Evolutionary conservation across 2,329 filamentous ascomycete genomes (phyloP).

Genomic region (Claviceps humidiphila): DNA sequence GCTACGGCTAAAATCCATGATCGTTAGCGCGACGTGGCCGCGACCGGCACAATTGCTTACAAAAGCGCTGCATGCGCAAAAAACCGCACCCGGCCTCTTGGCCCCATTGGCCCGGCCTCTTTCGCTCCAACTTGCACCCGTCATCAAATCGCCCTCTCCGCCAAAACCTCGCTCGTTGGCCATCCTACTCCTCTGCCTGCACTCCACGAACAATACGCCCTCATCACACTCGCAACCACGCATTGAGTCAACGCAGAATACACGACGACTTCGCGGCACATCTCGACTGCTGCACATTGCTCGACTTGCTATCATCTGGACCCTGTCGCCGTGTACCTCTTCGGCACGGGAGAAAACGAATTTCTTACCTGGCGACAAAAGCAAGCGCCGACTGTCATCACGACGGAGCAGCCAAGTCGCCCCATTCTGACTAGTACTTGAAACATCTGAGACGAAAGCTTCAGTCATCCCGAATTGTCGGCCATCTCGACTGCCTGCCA

Average conservation of each 20-base stretch:
- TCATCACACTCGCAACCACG: not conserved
- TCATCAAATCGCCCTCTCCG: not conserved
- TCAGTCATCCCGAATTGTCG: not conserved
- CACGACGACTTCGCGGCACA: not conserved
- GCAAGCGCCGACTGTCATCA: not conserved
- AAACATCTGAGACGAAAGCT: no score
- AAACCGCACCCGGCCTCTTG: slow-evolving; percentile 4
- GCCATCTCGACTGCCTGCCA: not conserved
- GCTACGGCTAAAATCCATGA: not conserved
- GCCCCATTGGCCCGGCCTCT: not conserved
- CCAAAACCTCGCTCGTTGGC: not conserved
- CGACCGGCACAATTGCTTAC: no score
- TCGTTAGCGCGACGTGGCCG: not conserved
- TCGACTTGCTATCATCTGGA: no score
- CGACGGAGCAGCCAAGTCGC: not conserved
- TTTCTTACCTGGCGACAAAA: no score
- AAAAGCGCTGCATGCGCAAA: not conserved
- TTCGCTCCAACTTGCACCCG: slow-evolving; percentile 1
- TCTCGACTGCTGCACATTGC: not conserved
- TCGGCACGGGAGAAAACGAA: no score
- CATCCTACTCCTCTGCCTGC: not conserved
- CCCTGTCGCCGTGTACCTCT: no score
- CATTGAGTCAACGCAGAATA: not conserved
- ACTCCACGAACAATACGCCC: not conserved
- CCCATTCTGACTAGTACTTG: no score